Conservation (phyloP, 202 grass and related monocot species). For the Zizania palustris region DNA sequence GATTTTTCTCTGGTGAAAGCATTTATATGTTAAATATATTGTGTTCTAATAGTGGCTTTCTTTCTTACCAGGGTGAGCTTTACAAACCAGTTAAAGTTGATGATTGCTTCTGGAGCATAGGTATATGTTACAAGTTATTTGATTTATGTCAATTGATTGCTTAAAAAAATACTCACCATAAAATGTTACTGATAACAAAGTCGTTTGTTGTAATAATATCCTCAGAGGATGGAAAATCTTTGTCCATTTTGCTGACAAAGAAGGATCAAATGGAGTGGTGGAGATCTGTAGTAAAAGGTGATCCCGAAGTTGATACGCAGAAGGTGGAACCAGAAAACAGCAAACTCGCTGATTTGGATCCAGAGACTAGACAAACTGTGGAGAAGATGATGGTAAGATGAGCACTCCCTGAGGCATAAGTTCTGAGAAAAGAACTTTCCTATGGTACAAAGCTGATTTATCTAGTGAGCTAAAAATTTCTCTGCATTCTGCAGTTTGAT, state of each 20-base stretch:
- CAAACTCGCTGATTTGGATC: conserved; percentile 59
- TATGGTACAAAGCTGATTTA: not conserved
- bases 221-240: conserved; percentile 55
- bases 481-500: conserved; percentile 62
- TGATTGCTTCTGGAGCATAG: conserved; percentile 69
- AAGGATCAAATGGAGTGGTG: conserved; percentile 77
- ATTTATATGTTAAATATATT: no score
- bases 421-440: not conserved
- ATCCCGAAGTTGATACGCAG: conserved; percentile 56
- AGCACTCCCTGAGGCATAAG: not conserved
- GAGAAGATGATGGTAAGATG: conserved; percentile 62
- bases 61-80: conserved; percentile 55
- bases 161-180: no score
- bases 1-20: no score
- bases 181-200: no score
- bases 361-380: conserved; percentile 52
- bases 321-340: conserved; percentile 54
- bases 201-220: not conserved
- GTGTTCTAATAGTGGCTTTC: no score
- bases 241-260: conserved; percentile 62
- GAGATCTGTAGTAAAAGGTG: conserved; percentile 57
- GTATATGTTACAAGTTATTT: conserved; percentile 11
- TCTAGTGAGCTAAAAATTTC: not conserved
- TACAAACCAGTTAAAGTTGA: conserved; percentile 47
- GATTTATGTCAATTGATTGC: no score